Conservation (phyloP, 768 basidiomycete genomes). For the Lentinula edodes region DNA sequence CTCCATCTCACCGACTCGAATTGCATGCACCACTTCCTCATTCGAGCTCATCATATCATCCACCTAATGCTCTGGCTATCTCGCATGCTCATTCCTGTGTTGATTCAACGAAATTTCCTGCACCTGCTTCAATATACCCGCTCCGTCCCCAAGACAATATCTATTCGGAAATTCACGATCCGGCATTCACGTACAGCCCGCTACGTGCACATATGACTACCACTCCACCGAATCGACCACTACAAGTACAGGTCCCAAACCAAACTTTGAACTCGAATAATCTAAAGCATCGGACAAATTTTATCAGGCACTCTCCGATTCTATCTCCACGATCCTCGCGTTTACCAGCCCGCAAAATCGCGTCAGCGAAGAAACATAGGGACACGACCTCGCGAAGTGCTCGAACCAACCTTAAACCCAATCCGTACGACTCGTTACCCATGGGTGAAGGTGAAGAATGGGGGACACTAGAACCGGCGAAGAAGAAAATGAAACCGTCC, state of each 20-base stretch:
- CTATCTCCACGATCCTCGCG: background rate
- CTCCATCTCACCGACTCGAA: background rate
- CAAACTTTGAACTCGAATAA: background rate
- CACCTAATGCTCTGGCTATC: background rate
- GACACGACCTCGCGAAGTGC: background rate
- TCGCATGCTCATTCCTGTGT: background rate
- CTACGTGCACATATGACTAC: background rate
- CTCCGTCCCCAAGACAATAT: background rate
- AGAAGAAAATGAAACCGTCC: slow-evolving; percentile 2
- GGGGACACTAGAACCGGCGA: background rate
- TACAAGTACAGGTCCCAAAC: background rate
- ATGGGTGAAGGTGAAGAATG: slow-evolving; percentile 8
- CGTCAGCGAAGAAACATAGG: background rate
- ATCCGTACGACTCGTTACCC: background rate
- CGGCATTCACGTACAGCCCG: background rate
- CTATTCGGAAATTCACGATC: background rate
- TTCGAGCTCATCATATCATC: background rate
- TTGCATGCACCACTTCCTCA: background rate
- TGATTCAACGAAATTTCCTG: background rate
- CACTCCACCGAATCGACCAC: background rate
- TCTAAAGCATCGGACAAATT: background rate
- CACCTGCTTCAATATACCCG: background rate
- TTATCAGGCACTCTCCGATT: background rate
- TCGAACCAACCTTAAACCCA: background rate
- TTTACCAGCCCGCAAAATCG: background rate